Conservation (phyloP, 2,329 filamentous ascomycete genomes). For the Diaporthe vaccinii region DNA sequence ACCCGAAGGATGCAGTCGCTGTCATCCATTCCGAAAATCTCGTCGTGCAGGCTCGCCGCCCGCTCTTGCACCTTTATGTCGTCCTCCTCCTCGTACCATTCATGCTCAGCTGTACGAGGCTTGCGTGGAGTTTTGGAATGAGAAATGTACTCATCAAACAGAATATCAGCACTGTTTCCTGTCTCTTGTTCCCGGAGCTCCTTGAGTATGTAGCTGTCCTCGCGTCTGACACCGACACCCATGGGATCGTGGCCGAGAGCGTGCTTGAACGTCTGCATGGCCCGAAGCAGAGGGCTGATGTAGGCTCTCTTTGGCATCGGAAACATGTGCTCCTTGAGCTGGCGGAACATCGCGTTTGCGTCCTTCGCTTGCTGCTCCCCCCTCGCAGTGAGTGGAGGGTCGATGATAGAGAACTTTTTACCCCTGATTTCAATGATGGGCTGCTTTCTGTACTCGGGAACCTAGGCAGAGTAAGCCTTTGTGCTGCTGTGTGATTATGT, state of each 20-base stretch:
- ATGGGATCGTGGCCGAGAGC: background rate
- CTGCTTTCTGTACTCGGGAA: background rate
- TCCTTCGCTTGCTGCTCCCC: background rate
- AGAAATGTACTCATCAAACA: background rate
- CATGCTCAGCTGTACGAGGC: background rate
- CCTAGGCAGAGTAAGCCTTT: background rate
- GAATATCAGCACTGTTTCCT: background rate
- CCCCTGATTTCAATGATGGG: background rate
- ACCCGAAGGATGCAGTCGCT: background rate
- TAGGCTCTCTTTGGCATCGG: background rate
- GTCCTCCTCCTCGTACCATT: background rate
- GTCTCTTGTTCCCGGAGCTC: background rate
- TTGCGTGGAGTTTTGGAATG: background rate
- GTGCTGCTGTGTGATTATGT: background rate
- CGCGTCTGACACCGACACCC: background rate
- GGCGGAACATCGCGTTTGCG: background rate
- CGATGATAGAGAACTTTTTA: background rate
- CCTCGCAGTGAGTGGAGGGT: background rate
- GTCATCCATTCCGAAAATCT: background rate
- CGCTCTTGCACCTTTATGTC: fast-evolving
- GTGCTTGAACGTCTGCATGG: background rate
- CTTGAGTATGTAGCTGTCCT: background rate
- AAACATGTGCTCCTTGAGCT: background rate
- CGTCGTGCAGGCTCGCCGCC: too few relatives aligned
- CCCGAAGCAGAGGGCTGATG: background rate